Conservation (phyloP, 164 flowering plant genomes). For the Aristolochia fimbriata region DNA sequence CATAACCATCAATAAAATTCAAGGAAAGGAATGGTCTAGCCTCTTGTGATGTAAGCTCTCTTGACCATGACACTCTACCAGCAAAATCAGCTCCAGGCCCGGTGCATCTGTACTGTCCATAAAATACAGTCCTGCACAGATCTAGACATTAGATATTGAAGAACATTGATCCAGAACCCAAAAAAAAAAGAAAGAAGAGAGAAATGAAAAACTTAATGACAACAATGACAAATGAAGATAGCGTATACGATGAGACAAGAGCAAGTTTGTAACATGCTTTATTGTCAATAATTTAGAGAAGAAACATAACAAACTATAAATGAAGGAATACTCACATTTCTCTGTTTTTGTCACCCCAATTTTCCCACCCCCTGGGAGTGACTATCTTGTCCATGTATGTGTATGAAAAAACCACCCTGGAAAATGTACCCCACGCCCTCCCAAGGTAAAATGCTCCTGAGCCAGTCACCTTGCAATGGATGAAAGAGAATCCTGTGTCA, state of each 20-base stretch:
- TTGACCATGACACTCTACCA: slow-evolving; percentile 56
- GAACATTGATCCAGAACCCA: too few relatives aligned
- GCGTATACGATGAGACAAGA: too few relatives aligned
- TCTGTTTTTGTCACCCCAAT: slow-evolving; percentile 54
- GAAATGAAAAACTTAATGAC: too few relatives aligned
- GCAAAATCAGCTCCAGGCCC: slow-evolving; percentile 62
- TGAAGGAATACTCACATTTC: slow-evolving; percentile 32
- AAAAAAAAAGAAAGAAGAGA: too few relatives aligned
- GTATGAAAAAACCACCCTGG: slow-evolving; percentile 56
- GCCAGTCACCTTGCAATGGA: slow-evolving; percentile 55
- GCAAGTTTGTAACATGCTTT: too few relatives aligned
- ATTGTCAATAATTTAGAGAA: too few relatives aligned
- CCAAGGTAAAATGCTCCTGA: slow-evolving; percentile 53
- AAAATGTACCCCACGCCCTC: slow-evolving; percentile 60
- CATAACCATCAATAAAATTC: slow-evolving; percentile 41
- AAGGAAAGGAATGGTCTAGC: slow-evolving; percentile 52
- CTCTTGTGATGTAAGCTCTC: slow-evolving; percentile 48
- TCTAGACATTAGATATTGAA: not conserved
- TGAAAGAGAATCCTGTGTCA: slow-evolving; percentile 58
- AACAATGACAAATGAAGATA: too few relatives aligned
- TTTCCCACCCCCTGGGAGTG: slow-evolving; percentile 45
- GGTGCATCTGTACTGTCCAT: slow-evolving; percentile 56
- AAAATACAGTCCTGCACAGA: slow-evolving; percentile 56
- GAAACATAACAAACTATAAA: not conserved
- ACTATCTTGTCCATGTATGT: slow-evolving; percentile 59